These are phyloP conservation scores for Cadophora sp. DNA, from an alignment of 2,329 filamentous ascomycete species.

Conservation along the genomic window DNA sequence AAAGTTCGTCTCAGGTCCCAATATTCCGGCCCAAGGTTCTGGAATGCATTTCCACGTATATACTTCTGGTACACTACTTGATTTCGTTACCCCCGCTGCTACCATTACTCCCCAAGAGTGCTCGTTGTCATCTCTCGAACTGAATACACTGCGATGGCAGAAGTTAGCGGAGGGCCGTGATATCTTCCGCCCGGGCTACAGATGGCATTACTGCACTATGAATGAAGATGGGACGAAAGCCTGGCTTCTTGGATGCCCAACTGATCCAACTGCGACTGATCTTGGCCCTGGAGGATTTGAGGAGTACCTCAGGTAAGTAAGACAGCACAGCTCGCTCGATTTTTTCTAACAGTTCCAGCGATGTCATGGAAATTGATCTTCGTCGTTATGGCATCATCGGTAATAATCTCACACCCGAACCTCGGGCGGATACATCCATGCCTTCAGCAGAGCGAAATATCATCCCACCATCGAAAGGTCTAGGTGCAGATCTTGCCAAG, in stretches of 20 bases:
- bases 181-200: constrained; percentile 88
- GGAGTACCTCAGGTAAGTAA: constrained; percentile 74
- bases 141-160: constrained; percentile 90
- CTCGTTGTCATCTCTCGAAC: constrained; percentile 86
- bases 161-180: constrained; percentile 93
- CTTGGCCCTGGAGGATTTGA: constrained; percentile 76
- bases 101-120: constrained; percentile 88
- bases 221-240: constrained; percentile 95
- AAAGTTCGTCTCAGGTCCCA: constrained; percentile 86
- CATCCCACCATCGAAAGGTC: constrained; percentile 66
- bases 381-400: constrained; percentile 90
- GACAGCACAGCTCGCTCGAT: not conserved
- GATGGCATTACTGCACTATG: constrained; percentile 98
- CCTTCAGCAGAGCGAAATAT: constrained; percentile 51
- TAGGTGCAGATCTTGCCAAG: constrained; percentile 84
- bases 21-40: constrained; percentile 85
- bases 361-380: constrained; percentile 93
- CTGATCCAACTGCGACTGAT: constrained; percentile 71
- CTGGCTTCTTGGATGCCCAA: constrained; percentile 93
- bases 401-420: constrained; percentile 70
- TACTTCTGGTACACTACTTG: constrained; percentile 88
- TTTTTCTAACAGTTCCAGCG: constrained; percentile 52
- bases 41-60: constrained; percentile 97
- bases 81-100: constrained; percentile 91
- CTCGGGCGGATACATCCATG: constrained; percentile 55